Conservation (phyloP, 2,329 filamentous ascomycete genomes). For the Atkinsonella texensis region DNA sequence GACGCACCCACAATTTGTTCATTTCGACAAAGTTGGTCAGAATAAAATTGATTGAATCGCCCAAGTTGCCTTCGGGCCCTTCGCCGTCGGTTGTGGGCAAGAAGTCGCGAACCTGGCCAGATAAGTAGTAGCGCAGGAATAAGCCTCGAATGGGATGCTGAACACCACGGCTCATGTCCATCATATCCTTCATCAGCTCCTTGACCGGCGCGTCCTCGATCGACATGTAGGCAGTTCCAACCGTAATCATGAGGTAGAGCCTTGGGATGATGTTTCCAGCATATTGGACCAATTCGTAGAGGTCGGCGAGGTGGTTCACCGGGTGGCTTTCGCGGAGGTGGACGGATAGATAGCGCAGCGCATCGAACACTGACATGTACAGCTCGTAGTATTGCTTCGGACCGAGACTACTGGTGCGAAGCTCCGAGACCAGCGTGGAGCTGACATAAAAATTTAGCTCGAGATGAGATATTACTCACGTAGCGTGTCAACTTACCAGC, state of each 20-base stretch:
- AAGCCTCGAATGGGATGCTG: conserved; percentile 93
- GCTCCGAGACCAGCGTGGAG: conserved; percentile 95
- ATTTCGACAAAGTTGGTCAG: conserved; percentile 99
- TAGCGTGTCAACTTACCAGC: conserved; percentile 58
- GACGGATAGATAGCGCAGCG: conserved; percentile 87
- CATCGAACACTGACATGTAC: conserved; percentile 99
- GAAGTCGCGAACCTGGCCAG: conserved; percentile 83
- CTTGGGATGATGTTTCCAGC: conserved; percentile 95
- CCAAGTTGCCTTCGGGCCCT: conserved; percentile 86
- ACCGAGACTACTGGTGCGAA: conserved; percentile 92
- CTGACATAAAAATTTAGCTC: conserved; percentile 32
- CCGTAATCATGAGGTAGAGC: conserved; percentile 97
- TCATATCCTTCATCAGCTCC: conserved; percentile 99
- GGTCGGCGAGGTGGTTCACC: conserved; percentile 91
- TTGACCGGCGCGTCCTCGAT: conserved; percentile 97
- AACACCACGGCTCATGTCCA: conserved; percentile 98
- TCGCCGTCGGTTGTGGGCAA: conserved; percentile 74
- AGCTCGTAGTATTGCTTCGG: conserved; percentile 99
- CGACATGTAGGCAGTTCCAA: conserved; percentile 97
- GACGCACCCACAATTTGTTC: conserved; percentile 98
- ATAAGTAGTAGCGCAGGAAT: conserved; percentile 92
- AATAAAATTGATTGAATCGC: conserved; percentile 96
- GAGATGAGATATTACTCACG: background rate
- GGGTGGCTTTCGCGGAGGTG: conserved; percentile 96
- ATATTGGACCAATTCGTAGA: conserved; percentile 97